Percentiles rank a stretch among this genome's conserved stretches.
These are phyloP conservation scores for Wickerhamomyces sp. DNA, from an alignment of 1,139 yeast species.

Conservation along the genomic window DNA sequence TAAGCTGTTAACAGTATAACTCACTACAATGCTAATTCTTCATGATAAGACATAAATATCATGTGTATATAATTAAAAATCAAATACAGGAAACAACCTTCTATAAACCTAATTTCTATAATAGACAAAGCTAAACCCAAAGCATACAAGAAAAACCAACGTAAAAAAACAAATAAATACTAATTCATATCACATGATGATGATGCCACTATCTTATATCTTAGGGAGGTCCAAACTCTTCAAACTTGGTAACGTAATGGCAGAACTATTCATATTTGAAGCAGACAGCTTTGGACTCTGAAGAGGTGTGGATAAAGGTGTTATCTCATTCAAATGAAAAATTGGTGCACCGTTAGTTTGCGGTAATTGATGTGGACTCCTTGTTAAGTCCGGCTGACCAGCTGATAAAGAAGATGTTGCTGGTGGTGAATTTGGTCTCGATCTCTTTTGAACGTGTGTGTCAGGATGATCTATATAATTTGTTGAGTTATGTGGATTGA, in stretches of 20 bases:
- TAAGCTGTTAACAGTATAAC: too few relatives aligned
- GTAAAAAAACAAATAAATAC: too few relatives aligned
- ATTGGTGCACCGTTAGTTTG: conserved; percentile 8
- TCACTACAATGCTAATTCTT: too few relatives aligned
- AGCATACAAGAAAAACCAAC: not conserved
- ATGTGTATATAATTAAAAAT: too few relatives aligned
- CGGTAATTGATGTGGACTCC: not conserved
- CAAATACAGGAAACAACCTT: too few relatives aligned
- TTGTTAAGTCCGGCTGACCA: not conserved
- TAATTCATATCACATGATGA: too few relatives aligned
- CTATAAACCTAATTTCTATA: too few relatives aligned
- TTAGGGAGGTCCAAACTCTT: conserved; percentile 23
- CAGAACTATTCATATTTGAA: not conserved
- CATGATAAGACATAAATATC: too few relatives aligned
- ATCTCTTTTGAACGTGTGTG: conserved; percentile 15
- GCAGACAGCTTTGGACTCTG: conserved; percentile 23
- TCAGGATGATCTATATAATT: conserved; percentile 3
- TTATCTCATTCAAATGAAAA: conserved; percentile 19
- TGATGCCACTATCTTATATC: not conserved
- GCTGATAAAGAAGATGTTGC: too few relatives aligned
- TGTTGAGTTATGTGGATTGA: not conserved
- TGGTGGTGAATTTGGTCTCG: conserved; percentile 25
- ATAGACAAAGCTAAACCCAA: too few relatives aligned
- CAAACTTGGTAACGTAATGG: conserved; percentile 22
- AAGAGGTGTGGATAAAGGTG: conserved; percentile 25